Conservation (phyloP, 768 basidiomycete genomes). For the Mycena haematopus region DNA sequence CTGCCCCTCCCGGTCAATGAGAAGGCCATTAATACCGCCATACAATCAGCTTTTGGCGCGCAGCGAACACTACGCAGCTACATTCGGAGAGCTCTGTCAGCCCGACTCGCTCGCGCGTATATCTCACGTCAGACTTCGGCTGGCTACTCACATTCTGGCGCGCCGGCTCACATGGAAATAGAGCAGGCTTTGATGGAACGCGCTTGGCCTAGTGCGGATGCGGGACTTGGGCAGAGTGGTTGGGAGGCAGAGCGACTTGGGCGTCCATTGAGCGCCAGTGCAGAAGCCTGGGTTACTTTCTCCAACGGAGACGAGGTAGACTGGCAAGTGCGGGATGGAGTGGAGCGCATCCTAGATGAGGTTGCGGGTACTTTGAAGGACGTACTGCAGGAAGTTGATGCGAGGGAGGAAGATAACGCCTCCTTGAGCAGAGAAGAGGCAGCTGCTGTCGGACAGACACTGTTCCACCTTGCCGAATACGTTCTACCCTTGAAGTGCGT, state of each 20-base stretch:
- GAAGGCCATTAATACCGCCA: constrained; percentile 37
- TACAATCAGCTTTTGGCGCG: constrained; percentile 61
- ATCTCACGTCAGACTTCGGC: constrained; percentile 60
- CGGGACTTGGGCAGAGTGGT: constrained; percentile 43
- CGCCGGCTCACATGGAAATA: constrained; percentile 63
- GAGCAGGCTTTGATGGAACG: constrained; percentile 71
- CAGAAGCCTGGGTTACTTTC: constrained; percentile 63
- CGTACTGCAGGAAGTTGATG: constrained; percentile 74
- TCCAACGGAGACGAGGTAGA: constrained; percentile 39
- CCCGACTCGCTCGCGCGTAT: constrained; percentile 70
- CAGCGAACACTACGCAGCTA: constrained; percentile 67
- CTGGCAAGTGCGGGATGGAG: constrained; percentile 39
- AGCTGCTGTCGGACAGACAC: constrained; percentile 63
- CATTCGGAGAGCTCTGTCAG: constrained; percentile 65
- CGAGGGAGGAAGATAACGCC: constrained; percentile 59
- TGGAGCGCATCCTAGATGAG: constrained; percentile 71
- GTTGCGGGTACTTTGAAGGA: constrained; percentile 74
- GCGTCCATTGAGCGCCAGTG: constrained; percentile 56
- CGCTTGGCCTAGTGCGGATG: constrained; percentile 75
- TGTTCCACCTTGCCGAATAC: constrained; percentile 65
- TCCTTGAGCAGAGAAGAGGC: constrained; percentile 73
- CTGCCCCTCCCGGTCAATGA: constrained; percentile 21
- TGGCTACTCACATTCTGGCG: constrained; percentile 65
- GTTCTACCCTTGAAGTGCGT: constrained; percentile 65
- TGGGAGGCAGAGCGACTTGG: constrained; percentile 73